phyloP scores from a whole-genome alignment of 306 rosid species.

The Casuarina glauca region DNA sequence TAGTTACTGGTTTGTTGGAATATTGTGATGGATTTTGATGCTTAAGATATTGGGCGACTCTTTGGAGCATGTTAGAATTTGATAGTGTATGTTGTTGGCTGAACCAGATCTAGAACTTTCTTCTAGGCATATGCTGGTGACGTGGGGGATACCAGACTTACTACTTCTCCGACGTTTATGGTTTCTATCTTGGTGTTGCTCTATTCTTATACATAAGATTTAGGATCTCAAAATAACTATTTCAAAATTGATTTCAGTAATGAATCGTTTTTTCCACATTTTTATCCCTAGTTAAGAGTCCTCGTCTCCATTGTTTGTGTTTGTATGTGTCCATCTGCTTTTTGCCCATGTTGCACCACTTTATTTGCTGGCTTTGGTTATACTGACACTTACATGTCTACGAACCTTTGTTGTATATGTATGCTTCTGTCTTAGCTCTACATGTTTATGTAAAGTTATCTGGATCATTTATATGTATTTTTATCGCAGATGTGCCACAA shows the following conservation, averaged over 20 bases:
- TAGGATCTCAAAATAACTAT: background rate
- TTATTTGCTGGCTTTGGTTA: background rate
- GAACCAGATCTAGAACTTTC: background rate
- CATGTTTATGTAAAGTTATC: conserved; percentile 5
- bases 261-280: background rate
- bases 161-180: background rate
- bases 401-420: background rate
- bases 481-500: conserved; percentile 49
- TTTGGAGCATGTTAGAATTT: background rate
- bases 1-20: background rate
- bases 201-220: background rate
- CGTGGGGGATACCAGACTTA: too few species aligned
- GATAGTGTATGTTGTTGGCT: background rate
- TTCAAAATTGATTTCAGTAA: background rate
- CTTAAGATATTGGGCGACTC: background rate
- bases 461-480: conserved; percentile 20
- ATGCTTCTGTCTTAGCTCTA: background rate
- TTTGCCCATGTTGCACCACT: background rate
- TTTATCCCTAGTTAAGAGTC: background rate
- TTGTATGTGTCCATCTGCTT: background rate
- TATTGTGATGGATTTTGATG: background rate
- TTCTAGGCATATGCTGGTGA: background rate
- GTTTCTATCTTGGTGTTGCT: background rate
- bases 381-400: background rate
- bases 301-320: background rate